Conservation (phyloP, 2,329 filamentous ascomycete genomes). For the Fusarium udum region DNA sequence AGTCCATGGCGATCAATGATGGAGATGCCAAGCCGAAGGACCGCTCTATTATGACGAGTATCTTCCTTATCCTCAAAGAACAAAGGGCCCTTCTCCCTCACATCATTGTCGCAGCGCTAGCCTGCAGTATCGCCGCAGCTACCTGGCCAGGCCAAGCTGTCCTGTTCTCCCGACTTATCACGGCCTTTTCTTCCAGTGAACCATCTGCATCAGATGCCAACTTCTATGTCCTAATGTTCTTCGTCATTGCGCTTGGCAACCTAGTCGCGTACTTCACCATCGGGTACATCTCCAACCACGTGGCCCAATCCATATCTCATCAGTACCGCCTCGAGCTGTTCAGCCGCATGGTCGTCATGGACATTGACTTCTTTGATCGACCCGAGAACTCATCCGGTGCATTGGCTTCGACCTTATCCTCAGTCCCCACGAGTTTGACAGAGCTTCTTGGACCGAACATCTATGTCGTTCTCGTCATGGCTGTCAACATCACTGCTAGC, state of each 20-base stretch:
- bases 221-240: conserved; percentile 49
- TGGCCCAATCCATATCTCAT: conserved; percentile 31
- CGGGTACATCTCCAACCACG: conserved; percentile 27
- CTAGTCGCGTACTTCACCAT: conserved; percentile 35
- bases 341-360: conserved; percentile 46
- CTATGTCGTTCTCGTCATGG: conserved; percentile 52
- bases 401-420: conserved; percentile 45
- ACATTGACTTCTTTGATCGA: conserved; percentile 54
- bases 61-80: conserved; percentile 26
- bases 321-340: conserved; percentile 45
- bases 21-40: neutral
- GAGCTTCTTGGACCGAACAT: conserved; percentile 58
- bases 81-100: conserved; percentile 14
- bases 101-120: neutral
- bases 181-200: conserved; percentile 35
- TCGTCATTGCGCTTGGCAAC: conserved; percentile 40
- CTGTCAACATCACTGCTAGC: conserved; percentile 52
- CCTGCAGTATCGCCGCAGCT: conserved; percentile 35
- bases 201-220: conserved; percentile 41
- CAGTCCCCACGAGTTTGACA: conserved; percentile 52
- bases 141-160: conserved; percentile 47
- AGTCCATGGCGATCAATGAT: neutral
- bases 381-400: conserved; percentile 48
- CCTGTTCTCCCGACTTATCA: conserved; percentile 45
- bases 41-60: conserved; percentile 9